Evolutionary conservation across 495 filamentous ascomycete species (phyloP).

Genomic region (Pyrenopolyporus hunteri): DNA sequence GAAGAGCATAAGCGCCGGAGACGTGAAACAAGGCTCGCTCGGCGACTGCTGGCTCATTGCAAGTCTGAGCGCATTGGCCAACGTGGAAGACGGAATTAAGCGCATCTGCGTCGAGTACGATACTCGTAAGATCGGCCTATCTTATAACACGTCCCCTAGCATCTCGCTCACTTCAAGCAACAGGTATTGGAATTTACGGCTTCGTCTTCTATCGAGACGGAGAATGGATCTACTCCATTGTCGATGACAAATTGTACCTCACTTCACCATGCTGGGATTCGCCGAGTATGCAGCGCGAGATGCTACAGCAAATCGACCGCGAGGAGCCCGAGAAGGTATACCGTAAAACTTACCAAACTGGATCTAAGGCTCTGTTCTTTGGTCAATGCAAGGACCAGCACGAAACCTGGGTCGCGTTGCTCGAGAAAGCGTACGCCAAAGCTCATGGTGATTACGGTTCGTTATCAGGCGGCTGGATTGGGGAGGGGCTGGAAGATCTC

Average conservation of each 20-base stretch:
- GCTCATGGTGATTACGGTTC: slow-evolving; percentile 84
- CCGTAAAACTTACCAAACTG: slow-evolving; percentile 77
- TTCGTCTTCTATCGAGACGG: slow-evolving; percentile 96
- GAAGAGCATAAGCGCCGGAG: slow-evolving; percentile 74
- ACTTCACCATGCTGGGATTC: slow-evolving; percentile 81
- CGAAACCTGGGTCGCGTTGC: slow-evolving; percentile 91
- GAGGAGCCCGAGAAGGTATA: slow-evolving; percentile 77
- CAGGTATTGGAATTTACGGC: slow-evolving; percentile 84
- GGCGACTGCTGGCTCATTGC: slow-evolving; percentile 96
- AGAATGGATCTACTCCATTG: slow-evolving; percentile 91
- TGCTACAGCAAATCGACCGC: slow-evolving; percentile 63
- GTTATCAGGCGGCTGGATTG: slow-evolving; percentile 84
- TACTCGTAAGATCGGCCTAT: slow-evolving; percentile 42
- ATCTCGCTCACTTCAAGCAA: slow-evolving; percentile 9
- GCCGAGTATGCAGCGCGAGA: slow-evolving; percentile 58
- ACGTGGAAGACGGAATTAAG: slow-evolving; percentile 76
- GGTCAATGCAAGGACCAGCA: slow-evolving; percentile 84
- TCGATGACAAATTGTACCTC: slow-evolving; percentile 82
- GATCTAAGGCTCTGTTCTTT: slow-evolving; percentile 84
- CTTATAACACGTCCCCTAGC: background rate
- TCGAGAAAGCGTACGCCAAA: slow-evolving; percentile 97
- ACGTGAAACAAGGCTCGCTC: slow-evolving; percentile 79
- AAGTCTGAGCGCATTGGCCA: slow-evolving; percentile 82
- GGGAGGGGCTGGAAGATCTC: slow-evolving; percentile 90
- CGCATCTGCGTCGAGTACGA: slow-evolving; percentile 84